A percentile compares a stretch with the other conserved stretches of the same genome.
phyloP scores from a whole-genome alignment of 2,329 filamentous ascomycete genomes.

The Colletotrichum coccodes region DNA sequence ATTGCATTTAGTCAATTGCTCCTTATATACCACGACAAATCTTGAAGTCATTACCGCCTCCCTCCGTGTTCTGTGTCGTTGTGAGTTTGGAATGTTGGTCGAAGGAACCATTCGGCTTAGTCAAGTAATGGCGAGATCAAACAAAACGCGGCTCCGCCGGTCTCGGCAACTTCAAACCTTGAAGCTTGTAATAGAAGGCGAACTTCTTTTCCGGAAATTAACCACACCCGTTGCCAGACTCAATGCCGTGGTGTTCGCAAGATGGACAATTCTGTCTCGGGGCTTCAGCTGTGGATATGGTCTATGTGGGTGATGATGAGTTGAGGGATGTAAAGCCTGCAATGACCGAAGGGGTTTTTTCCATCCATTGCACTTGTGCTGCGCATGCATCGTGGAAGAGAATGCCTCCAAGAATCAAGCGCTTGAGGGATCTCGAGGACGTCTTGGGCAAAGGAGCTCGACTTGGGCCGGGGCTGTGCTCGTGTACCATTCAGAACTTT shows the following conservation, averaged over 20 bases:
- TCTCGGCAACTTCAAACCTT: not conserved
- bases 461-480: too few species aligned
- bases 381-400: conserved; percentile 23
- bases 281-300: conserved; percentile 38
- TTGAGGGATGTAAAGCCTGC: conserved; percentile 43
- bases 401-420: conserved; percentile 30
- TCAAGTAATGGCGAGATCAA: not conserved
- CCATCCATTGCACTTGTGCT: conserved; percentile 38
- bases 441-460: conserved; percentile 17
- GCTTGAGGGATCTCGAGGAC: conserved; percentile 30
- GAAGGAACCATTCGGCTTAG: not conserved
- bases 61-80: not conserved
- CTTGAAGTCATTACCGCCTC: not conserved
- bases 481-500: too few species aligned
- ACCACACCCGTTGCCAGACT: not conserved
- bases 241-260: too few species aligned
- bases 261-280: conserved; percentile 27
- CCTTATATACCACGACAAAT: too few species aligned
- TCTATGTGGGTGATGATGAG: conserved; percentile 42
- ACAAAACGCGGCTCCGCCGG: not conserved
- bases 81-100: not conserved
- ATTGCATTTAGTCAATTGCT: too few species aligned
- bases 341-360: conserved; percentile 38
- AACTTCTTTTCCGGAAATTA: conserved; percentile 39
- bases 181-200: conserved; percentile 35